These are phyloP conservation scores for Kwoniella pini DNA, from an alignment of 768 basidiomycete genomes.

Conservation along the genomic window DNA sequence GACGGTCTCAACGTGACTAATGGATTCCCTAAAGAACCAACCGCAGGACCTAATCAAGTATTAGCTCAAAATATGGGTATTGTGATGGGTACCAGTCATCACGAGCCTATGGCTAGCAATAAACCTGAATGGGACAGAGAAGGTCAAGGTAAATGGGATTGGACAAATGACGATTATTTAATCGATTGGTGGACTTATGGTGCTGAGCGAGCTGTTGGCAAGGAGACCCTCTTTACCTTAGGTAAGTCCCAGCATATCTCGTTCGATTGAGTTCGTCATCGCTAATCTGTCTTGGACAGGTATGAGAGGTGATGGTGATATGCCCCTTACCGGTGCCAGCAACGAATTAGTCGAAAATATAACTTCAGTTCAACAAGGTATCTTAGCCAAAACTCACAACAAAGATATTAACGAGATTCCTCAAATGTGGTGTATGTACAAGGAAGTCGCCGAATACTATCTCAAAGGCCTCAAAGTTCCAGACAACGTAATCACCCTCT, in stretches of 20 bases:
- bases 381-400: slow-evolving; percentile 62
- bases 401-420: slow-evolving; percentile 59
- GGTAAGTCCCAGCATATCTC: background rate
- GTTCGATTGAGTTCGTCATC: background rate
- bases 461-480: slow-evolving; percentile 40
- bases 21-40: slow-evolving; percentile 63
- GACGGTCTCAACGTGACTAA: slow-evolving; percentile 15
- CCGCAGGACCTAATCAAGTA: slow-evolving; percentile 62
- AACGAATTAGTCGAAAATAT: slow-evolving; percentile 55
- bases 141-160: slow-evolving; percentile 65
- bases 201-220: slow-evolving; percentile 62
- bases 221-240: slow-evolving; percentile 67
- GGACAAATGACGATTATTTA: slow-evolving; percentile 61
- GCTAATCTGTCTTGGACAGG: slow-evolving; percentile 52
- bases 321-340: slow-evolving; percentile 44
- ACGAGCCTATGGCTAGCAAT: slow-evolving; percentile 75
- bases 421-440: slow-evolving; percentile 64
- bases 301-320: slow-evolving; percentile 64
- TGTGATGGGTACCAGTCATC: slow-evolving; percentile 71
- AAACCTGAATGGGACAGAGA: slow-evolving; percentile 66
- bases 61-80: slow-evolving; percentile 68
- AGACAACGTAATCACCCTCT: slow-evolving; percentile 28
- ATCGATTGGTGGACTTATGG: slow-evolving; percentile 67
- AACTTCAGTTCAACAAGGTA: slow-evolving; percentile 65
- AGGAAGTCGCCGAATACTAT: slow-evolving; percentile 70